These are phyloP conservation scores for Pachysandra terminalis DNA, from an alignment of 164 flowering plant species.

Conservation along the genomic window DNA sequence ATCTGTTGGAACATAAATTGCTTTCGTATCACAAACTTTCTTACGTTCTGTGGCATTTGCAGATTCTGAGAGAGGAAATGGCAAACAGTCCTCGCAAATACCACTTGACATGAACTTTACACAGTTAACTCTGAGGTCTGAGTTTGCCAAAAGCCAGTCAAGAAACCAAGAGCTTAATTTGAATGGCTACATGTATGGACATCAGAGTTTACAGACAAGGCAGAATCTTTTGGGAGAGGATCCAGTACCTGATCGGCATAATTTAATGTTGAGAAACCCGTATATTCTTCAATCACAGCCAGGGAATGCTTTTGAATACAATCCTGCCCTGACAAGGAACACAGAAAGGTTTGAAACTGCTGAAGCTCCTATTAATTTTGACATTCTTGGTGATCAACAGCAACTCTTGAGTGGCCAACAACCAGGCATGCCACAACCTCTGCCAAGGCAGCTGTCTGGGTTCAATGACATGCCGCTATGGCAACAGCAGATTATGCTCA, in stretches of 20 bases:
- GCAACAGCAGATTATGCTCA: conserved; percentile 63
- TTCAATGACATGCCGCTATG: conserved; percentile 47
- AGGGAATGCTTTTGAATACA: conserved; percentile 32
- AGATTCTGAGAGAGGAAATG: conserved; percentile 42
- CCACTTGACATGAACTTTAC: conserved; percentile 32
- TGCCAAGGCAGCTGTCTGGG: conserved; percentile 43
- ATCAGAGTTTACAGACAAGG: conserved; percentile 34
- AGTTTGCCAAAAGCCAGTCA: conserved; percentile 29
- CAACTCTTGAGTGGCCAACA: conserved; percentile 33
- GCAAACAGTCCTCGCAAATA: conserved; percentile 26
- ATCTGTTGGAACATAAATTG: too few relatives aligned
- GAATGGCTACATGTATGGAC: conserved; percentile 45
- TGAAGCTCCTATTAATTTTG: conserved; percentile 29
- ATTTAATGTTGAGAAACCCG: conserved; percentile 35
- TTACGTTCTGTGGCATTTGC: conserved; percentile 9
- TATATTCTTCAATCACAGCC: conserved; percentile 34
- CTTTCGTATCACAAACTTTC: too few relatives aligned
- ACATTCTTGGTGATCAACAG: conserved; percentile 30
- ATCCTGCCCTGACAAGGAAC: conserved; percentile 24
- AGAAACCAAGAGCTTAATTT: conserved; percentile 29
- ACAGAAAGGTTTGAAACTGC: conserved; percentile 25
- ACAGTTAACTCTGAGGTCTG: conserved; percentile 35
- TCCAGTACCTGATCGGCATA: conserved; percentile 34
- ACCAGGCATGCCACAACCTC: conserved; percentile 38
- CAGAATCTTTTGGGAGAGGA: conserved; percentile 43